Conservation (phyloP, 495 filamentous ascomycete genomes). For the Talaromyces nanjingensis region DNA sequence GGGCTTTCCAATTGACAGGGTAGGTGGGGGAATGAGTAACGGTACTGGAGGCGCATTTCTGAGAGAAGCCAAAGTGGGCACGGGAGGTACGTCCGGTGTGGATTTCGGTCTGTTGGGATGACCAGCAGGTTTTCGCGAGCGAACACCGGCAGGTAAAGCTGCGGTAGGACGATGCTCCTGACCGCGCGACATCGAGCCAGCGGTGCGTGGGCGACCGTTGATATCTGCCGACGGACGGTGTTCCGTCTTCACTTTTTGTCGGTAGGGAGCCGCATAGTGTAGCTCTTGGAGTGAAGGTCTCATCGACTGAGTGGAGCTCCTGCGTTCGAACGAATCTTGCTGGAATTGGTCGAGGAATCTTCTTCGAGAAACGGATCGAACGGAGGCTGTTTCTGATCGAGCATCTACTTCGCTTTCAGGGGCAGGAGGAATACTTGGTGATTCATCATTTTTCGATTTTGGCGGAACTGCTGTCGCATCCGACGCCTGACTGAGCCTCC, state of each 20-base stretch:
- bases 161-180: slow-evolving; percentile 63
- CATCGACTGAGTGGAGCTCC: slow-evolving; percentile 57
- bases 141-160: slow-evolving; percentile 50
- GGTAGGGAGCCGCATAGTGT: slow-evolving; percentile 48
- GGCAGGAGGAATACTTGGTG: neutral
- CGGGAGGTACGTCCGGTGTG: slow-evolving; percentile 32
- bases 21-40: slow-evolving; percentile 41
- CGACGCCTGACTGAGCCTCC: slow-evolving; percentile 29
- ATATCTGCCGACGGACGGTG: slow-evolving; percentile 72
- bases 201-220: slow-evolving; percentile 56
- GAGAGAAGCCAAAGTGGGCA: slow-evolving; percentile 20
- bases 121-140: slow-evolving; percentile 29
- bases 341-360: slow-evolving; percentile 33
- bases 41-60: slow-evolving; percentile 36
- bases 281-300: slow-evolving; percentile 55
- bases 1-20: slow-evolving; percentile 36
- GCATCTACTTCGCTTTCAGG: slow-evolving; percentile 9
- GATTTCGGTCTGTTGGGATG: slow-evolving; percentile 34
- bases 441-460: neutral
- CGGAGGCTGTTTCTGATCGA: slow-evolving; percentile 7
- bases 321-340: slow-evolving; percentile 30
- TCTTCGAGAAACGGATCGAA: slow-evolving; percentile 6
- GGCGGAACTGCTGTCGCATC: slow-evolving; percentile 33
- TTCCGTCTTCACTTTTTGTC: slow-evolving; percentile 74
- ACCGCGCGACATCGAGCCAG: slow-evolving; percentile 35